Base-by-base conservation (phyloP, 352 stramenopile genomes). In the Phytophthora citricola region DNA sequence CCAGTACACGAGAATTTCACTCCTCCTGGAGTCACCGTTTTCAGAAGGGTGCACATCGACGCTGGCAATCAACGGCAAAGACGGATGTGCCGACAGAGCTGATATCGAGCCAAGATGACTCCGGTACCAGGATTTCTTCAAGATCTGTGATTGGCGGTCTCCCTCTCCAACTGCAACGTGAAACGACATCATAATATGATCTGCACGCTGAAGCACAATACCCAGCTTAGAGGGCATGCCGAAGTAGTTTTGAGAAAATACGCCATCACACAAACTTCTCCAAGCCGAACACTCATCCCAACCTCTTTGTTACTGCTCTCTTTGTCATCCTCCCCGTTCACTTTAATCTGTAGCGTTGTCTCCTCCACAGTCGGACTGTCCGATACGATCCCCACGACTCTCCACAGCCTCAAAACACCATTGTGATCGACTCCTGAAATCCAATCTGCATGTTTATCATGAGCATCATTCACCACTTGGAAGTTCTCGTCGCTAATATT, bases 401-500 rank as follows among this genome's bases (percentile, higher is more conserved):
- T 82, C 76, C 85, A 94, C 12, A 94, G 58, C 41, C 87, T 80
- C 34, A 94, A 69, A 22, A 94, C 70, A 2, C 87, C 87, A 29
- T 69, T 71, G 4, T 60, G 61, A 59, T 94, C 84, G 10, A 94
- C 83, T 0, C 84, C 87, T 0, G 82, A 93, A 41, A 94, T 71
- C 84, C 87, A 94, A 41, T 94, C 85, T 46, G 78, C 75, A n/a
- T 85, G 73, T 10, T 74, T 63, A n/a, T 76, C 71, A 15, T 75
- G 63, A 10, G 71, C 70, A 11, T 82, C 69, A 34, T 80, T 76
- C 11, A 72, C 56, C 40, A 76, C 73, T 17, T 78, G 68, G 52
- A 92, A 93, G 46, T 83, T 86, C 50, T 94, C 87, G 55, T 93
- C 83, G 56, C 81, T 91, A 47, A 92, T 87, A 53, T 92, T 93